Percentiles rank a stretch among this genome's conserved stretches.
Conservation (phyloP, 2,329 filamentous ascomycete genomes). For the Exophiala alcalophila region DNA sequence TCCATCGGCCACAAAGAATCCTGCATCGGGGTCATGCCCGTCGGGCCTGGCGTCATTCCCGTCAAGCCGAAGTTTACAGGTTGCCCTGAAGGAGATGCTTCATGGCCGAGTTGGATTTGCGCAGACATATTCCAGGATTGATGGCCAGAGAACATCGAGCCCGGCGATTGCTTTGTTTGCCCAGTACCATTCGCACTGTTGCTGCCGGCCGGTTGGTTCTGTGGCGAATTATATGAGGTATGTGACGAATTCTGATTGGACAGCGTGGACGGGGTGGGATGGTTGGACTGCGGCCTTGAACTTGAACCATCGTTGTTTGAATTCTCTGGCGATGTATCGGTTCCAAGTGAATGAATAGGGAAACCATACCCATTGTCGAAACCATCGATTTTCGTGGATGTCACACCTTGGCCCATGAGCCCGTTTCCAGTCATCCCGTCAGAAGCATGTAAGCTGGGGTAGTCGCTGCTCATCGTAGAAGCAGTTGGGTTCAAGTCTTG, state of each 20-base stretch:
- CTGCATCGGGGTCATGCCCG: slow-evolving; percentile 25
- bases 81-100: not conserved
- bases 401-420: not conserved
- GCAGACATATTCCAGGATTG: slow-evolving; percentile 9
- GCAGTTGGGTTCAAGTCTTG: not conserved
- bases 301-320: slow-evolving; percentile 18
- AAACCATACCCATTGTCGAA: slow-evolving; percentile 17
- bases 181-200: slow-evolving; percentile 8
- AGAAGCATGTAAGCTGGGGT: slow-evolving; percentile 17
- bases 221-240: slow-evolving; percentile 25
- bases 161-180: slow-evolving; percentile 13
- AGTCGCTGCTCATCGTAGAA: slow-evolving; percentile 3
- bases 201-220: slow-evolving; percentile 18
- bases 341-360: slow-evolving; percentile 15
- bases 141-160: slow-evolving; percentile 7
- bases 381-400: slow-evolving; percentile 1
- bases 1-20: slow-evolving; percentile 25
- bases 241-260: slow-evolving; percentile 23
- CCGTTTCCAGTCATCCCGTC: slow-evolving; percentile 5
- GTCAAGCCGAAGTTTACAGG: slow-evolving; percentile 14
- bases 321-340: slow-evolving; percentile 20
- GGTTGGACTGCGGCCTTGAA: slow-evolving; percentile 24
- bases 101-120: slow-evolving; percentile 6
- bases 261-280: slow-evolving; percentile 25
- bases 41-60: slow-evolving; percentile 26